Evolutionary conservation across 2,329 filamentous ascomycete genomes (phyloP), one percentile per base, ranked within the genome.

Genomic region (Coniella vitis): DNA sequence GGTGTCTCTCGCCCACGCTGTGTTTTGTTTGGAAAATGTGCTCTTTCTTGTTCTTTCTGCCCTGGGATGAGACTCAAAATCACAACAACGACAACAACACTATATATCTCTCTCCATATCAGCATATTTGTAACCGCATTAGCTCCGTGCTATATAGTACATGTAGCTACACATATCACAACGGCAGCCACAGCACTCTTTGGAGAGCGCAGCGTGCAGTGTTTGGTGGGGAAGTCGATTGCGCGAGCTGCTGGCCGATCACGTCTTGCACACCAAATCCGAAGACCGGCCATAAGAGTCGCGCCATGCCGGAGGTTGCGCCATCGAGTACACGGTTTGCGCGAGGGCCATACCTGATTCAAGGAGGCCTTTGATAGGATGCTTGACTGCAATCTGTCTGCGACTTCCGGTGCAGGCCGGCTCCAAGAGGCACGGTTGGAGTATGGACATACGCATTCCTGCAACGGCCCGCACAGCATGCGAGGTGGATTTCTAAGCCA

Each of bases 171-270:
- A 29, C 10, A 29, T 29, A 29, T 29, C 5, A 10, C 25, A 29
- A 29, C 25, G 10, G 10, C 25, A 29, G 10, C 5, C 25, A 29
- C 25, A 29, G 10, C 10, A 10, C 25, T 29, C 25, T 29, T 29
- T 29, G 25, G n/a, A 38, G 36, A 36, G 41, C 45, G 42, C 21
- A 37, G 25, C 38, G 21, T 17, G 36, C 31, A 22, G 21, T 35
- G 29, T 40, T 20, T 47, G 51, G 25, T 51, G 48, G 51, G 48
- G 48, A 53, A 53, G 48, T 25, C 22, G 48, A 58, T 58, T 49
- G 54, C 57, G 57, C 52, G 54, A 58, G 52, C 52, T 58, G 55
- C 57, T 49, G 42, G 47, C 45, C 22, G 54, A 58, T 58, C 55
- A 58, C 57, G 56, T 56, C 56, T 58, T 58, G 52, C 56, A 46